Evolutionary conservation across 345 rosid genomes (phyloP).

Genomic region (Hibiscus trionum): DNA sequence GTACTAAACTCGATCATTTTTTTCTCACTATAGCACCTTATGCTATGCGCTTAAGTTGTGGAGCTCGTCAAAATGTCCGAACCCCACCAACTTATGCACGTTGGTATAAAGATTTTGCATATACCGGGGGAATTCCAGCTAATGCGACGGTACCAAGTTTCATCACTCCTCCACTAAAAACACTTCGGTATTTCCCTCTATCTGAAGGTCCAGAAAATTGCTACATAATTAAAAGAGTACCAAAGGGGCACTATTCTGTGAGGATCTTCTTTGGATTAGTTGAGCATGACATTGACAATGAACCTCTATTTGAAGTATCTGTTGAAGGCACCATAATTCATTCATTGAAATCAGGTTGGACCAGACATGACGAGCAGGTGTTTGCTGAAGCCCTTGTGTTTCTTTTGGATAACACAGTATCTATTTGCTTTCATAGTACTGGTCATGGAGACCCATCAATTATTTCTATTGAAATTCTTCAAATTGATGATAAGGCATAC

Average conservation of each 20-base stretch:
- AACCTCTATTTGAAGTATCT: conserved; percentile 85
- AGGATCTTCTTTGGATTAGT: conserved; percentile 72
- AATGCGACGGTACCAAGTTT: conserved; percentile 48
- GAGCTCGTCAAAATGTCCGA: conserved; percentile 51
- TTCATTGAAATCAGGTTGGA: conserved; percentile 88
- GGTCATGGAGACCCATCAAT: conserved; percentile 99
- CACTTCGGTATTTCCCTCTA: conserved; percentile 80
- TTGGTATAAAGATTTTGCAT: conserved; percentile 89
- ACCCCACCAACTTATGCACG: conserved; percentile 70
- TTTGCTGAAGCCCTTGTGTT: conserved; percentile 73
- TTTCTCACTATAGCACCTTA: conserved; percentile 54
- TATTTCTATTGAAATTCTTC: conserved; percentile 77
- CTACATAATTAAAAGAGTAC: conserved; percentile 59
- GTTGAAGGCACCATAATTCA: conserved; percentile 74
- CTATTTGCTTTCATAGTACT: conserved; percentile 89
- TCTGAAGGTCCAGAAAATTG: conserved; percentile 90
- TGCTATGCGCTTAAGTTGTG: conserved; percentile 90
- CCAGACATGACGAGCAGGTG: conserved; percentile 58
- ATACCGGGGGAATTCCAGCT: conserved; percentile 78
- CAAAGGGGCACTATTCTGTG: conserved; percentile 70
- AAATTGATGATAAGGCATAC: conserved; percentile 73
- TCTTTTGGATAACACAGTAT: conserved; percentile 53
- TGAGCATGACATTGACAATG: conserved; percentile 41
- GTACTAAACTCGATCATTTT: not conserved
- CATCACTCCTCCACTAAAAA: conserved; percentile 57